Evolutionary conservation across 495 filamentous ascomycete genomes (phyloP), one percentile per base, ranked within the genome.

Genomic region (Pyrenula aspistea): DNA sequence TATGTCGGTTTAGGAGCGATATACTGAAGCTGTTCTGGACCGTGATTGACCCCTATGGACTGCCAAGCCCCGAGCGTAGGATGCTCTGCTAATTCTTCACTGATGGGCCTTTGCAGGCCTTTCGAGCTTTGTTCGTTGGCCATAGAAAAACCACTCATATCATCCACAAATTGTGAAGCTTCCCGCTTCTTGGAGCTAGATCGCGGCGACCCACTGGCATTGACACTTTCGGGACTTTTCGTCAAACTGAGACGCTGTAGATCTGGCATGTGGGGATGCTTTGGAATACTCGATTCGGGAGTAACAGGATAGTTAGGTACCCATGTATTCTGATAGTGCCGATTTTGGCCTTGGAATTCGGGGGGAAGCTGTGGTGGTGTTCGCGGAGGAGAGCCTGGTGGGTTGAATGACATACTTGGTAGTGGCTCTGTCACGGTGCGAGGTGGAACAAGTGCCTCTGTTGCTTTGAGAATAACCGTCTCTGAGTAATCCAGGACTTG

Each of bases 321-420:
- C 31, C 8, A 8, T 42, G 31, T 8, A 15, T 42, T 42, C 15
- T 42, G 31, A 15, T 8, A 42, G 15, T 42, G 31, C 4, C 15
- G 31, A 42, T 42, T 42, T 42, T 4, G 31, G 31, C 15, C 15
- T 42, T 15, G 31, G 15, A 8, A 42, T 42, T 53, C 51, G 24
- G 51, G 2, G 2, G 51, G 51, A 53, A 53, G 12, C 24, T 53
- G 15, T n/a, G 51, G 51, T 15, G 51, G 51, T 53, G 51, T 53
- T 53, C n/a, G 51, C 15, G 51, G 51, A 23, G 21, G 51, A 21
- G 24, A 11, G 15, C 22, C 15, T 21, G 2, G 51, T 22, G 31
- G 15, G 31, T 8, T 15, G 15, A 42, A 42, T 42, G 31, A 42
- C 15, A 42, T 42, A 42, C 4, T 15, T 15, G 31, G 15, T 42